These are phyloP conservation scores for Talaromyces trachyspermus DNA, from an alignment of 495 filamentous ascomycete species.

Conservation along the genomic window DNA sequence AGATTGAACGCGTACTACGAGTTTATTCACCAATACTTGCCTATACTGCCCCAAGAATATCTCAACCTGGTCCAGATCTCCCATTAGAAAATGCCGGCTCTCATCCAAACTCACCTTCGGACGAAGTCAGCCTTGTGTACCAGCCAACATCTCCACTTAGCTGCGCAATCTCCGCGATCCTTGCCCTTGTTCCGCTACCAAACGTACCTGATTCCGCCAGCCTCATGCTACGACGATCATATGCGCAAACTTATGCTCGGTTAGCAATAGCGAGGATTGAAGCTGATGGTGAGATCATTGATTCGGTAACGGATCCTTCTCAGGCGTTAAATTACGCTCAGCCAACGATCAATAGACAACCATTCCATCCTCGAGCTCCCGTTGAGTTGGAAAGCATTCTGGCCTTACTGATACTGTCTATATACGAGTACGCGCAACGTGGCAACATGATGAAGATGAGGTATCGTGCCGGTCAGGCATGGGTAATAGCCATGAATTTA, in stretches of 20 bases:
- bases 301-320: constrained; percentile 45
- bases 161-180: constrained; percentile 47
- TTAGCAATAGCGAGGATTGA: constrained; percentile 47
- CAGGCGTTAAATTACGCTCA: constrained; percentile 43
- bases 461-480: constrained; percentile 48
- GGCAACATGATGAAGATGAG: constrained; percentile 57
- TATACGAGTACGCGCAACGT: constrained; percentile 54
- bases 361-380: constrained; percentile 44
- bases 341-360: constrained; percentile 33
- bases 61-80: constrained; percentile 34
- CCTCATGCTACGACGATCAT: constrained; percentile 40
- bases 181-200: constrained; percentile 49
- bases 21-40: constrained; percentile 53
- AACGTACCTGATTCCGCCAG: constrained; percentile 40
- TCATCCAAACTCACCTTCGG: constrained; percentile 34
- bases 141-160: constrained; percentile 46
- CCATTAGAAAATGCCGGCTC: constrained; percentile 37
- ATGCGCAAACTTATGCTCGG: constrained; percentile 49
- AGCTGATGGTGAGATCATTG: constrained; percentile 47
- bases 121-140: constrained; percentile 31
- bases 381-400: constrained; percentile 49
- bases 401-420: constrained; percentile 47
- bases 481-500: constrained; percentile 46
- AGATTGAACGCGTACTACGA: constrained; percentile 56
- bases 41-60: constrained; percentile 48